These are phyloP conservation scores for Pythium chondricola DNA, from an alignment of 352 stramenopile species.

Conservation along the genomic window DNA sequence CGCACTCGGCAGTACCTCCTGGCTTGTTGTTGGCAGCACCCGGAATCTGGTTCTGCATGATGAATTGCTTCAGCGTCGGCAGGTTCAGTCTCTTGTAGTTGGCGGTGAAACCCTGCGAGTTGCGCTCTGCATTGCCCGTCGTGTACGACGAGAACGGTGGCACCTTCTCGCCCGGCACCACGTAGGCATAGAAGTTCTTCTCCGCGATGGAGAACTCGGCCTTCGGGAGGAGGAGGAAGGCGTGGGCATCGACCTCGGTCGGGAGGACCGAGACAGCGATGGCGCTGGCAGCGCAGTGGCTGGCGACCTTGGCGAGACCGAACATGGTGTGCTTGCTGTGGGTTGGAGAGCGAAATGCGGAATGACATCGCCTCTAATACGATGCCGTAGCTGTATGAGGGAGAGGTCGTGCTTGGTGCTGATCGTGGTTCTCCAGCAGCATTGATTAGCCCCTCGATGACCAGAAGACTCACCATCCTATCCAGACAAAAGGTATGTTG, in stretches of 20 bases:
- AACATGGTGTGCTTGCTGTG: neutral
- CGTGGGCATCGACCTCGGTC: constrained; percentile 12
- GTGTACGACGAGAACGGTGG: constrained; percentile 16
- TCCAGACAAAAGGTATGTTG: no score
- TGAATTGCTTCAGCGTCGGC: constrained; percentile 7
- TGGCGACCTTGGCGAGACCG: neutral
- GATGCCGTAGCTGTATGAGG: no score
- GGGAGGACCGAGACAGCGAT: neutral
- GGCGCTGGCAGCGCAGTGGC: neutral
- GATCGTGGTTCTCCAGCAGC: no score
- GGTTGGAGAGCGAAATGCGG: no score
- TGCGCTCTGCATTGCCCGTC: constrained; percentile 13
- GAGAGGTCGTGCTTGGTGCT: no score
- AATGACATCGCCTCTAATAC: no score
- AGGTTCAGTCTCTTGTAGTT: constrained; percentile 6
- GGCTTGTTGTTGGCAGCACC: neutral
- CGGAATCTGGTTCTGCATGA: constrained; percentile 7
- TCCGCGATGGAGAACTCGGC: constrained; percentile 20
- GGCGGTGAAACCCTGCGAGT: constrained; percentile 7
- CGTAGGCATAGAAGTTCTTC: constrained; percentile 21
- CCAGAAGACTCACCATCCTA: no score
- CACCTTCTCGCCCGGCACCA: constrained; percentile 8
- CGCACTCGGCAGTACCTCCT: constrained; percentile 5
- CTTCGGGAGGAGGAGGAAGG: constrained; percentile 20
- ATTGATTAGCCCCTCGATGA: no score